phyloP scores from a whole-genome alignment of 768 basidiomycete species.

The Suillus occidentalis region DNA sequence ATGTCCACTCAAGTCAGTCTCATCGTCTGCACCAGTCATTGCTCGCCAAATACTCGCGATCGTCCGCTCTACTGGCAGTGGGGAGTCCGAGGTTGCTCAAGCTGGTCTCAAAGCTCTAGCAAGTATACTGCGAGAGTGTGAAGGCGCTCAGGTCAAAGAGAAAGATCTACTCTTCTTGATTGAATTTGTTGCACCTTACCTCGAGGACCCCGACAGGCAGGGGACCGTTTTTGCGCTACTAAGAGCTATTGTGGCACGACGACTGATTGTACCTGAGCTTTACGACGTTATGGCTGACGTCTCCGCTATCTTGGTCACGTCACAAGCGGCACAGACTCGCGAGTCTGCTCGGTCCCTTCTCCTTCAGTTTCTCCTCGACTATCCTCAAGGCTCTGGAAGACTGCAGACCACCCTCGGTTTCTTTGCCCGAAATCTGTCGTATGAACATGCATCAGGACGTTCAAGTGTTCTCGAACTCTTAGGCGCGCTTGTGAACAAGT shows the following conservation, averaged over 20 bases:
- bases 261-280: constrained; percentile 92
- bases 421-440: constrained; percentile 89
- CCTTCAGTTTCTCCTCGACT: constrained; percentile 94
- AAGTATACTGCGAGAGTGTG: constrained; percentile 85
- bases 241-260: constrained; percentile 85
- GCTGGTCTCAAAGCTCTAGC: constrained; percentile 86
- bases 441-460: constrained; percentile 86
- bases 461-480: constrained; percentile 93
- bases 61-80: constrained; percentile 78
- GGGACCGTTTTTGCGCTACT: constrained; percentile 84
- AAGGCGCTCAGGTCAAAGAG: constrained; percentile 79
- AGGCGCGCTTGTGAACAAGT: constrained; percentile 81
- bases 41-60: constrained; percentile 82
- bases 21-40: constrained; percentile 77
- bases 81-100: constrained; percentile 89
- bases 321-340: constrained; percentile 87
- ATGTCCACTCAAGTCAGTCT: constrained; percentile 77
- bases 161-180: constrained; percentile 86
- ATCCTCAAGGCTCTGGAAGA: constrained; percentile 93
- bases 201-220: constrained; percentile 89
- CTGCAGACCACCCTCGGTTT: constrained; percentile 87
- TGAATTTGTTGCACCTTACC: constrained; percentile 81
- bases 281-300: constrained; percentile 97
- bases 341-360: constrained; percentile 87
- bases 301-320: constrained; percentile 90